Evolutionary conservation across 2,329 filamentous ascomycete genomes (phyloP).

Genomic region (Neophaeococcomyces mojaviensis): DNA sequence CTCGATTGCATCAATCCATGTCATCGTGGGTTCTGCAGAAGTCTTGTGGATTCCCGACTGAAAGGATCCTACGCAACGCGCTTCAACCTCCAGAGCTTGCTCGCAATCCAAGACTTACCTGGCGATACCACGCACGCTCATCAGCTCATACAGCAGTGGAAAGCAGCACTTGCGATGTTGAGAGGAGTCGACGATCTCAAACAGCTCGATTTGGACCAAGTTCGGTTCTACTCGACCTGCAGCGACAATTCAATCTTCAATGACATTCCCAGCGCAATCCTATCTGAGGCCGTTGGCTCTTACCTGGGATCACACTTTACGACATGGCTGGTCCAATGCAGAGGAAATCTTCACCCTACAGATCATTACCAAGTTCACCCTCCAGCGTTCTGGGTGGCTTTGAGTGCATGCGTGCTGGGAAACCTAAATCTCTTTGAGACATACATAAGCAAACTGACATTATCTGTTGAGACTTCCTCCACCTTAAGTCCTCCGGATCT

Average conservation of each 20-base stretch:
- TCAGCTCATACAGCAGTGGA: slow-evolving; percentile 9
- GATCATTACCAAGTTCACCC: too few relatives aligned
- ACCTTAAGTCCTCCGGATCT: background rate
- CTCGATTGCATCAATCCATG: slow-evolving; percentile 9
- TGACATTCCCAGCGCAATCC: slow-evolving; percentile 6
- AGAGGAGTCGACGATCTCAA: slow-evolving; percentile 3
- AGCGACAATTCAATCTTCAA: slow-evolving; percentile 11
- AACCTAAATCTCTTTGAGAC: slow-evolving; percentile 8
- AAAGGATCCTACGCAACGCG: slow-evolving; percentile 8
- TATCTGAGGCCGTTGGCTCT: slow-evolving; percentile 7
- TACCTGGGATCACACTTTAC: background rate
- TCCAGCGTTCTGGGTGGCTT: slow-evolving; percentile 9
- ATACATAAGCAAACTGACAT: slow-evolving; percentile 1
- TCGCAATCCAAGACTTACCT: slow-evolving; percentile 3
- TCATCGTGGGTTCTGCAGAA: background rate
- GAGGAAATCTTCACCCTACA: too few relatives aligned
- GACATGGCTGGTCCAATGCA: too few relatives aligned
- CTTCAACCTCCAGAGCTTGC: slow-evolving; percentile 11
- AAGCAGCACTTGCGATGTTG: slow-evolving; percentile 7
- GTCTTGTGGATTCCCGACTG: background rate
- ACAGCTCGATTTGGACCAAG: slow-evolving; percentile 7
- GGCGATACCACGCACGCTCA: background rate
- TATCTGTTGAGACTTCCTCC: slow-evolving; percentile 2
- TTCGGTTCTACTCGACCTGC: slow-evolving; percentile 10
- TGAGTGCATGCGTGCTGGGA: slow-evolving; percentile 10